Conservation (phyloP, 345 rosid genomes). For the Corchorus capsularis region DNA sequence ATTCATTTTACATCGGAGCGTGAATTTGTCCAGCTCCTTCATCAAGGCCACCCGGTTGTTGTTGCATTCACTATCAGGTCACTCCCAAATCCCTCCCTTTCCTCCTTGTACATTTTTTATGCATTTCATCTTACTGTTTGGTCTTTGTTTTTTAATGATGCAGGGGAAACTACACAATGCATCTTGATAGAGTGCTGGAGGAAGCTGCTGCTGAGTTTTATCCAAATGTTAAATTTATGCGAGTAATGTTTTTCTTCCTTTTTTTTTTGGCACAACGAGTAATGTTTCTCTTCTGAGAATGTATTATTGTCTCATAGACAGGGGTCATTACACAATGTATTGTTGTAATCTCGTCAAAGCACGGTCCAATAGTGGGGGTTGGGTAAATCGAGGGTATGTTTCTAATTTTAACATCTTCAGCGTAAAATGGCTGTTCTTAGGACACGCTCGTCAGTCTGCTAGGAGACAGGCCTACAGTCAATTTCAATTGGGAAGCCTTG, state of each 20-base stretch:
- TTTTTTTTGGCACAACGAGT: conserved; percentile 37
- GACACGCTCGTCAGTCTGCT: not conserved
- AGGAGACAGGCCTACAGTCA: not conserved
- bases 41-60: conserved; percentile 71
- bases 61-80: conserved; percentile 91
- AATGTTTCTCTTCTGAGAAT: conserved; percentile 29
- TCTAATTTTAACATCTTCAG: not conserved
- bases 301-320: not conserved
- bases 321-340: not conserved
- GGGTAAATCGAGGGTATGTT: not conserved
- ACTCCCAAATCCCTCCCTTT: conserved; percentile 1
- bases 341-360: not conserved
- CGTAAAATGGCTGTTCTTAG: not conserved
- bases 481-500: not conserved
- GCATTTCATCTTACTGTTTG: not conserved
- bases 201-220: conserved; percentile 89
- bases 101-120: not conserved
- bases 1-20: conserved; percentile 87
- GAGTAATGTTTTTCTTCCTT: conserved; percentile 46
- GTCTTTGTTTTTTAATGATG: conserved; percentile 21
- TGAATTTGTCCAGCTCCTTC: conserved; percentile 91
- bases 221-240: conserved; percentile 81
- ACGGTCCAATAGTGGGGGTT: not conserved
- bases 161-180: conserved; percentile 85
- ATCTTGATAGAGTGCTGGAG: conserved; percentile 82